Evolutionary conservation across 208 protist genomes (phyloP).

Genomic region (Wallacemonas sp.): DNA sequence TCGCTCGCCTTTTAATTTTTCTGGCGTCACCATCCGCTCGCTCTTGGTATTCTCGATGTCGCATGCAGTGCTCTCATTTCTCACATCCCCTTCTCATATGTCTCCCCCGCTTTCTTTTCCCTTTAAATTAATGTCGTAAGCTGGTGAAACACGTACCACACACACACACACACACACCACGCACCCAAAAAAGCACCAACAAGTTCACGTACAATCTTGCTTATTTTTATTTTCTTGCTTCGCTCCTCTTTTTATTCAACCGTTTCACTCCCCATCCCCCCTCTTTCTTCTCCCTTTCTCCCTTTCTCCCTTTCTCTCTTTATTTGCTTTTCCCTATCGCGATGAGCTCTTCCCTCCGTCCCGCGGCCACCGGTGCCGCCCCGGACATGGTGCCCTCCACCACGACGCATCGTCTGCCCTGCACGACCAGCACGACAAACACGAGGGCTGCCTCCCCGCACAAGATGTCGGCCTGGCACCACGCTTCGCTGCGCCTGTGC

Average conservation of each 20-base stretch:
- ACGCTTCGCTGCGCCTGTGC: conserved; percentile 10
- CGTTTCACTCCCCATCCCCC: not conserved
- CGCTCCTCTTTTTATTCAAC: not conserved
- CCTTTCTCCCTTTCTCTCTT: not conserved
- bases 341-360: too few relatives aligned
- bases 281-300: not conserved
- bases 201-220: not conserved
- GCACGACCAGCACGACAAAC: too few relatives aligned
- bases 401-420: not conserved
- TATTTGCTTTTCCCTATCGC: conserved; percentile 16
- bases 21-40: too few relatives aligned
- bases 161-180: too few relatives aligned
- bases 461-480: not conserved
- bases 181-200: not conserved
- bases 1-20: too few relatives aligned
- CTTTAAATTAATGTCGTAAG: too few relatives aligned
- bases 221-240: not conserved
- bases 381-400: not conserved
- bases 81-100: too few relatives aligned
- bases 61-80: too few relatives aligned
- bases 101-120: too few relatives aligned
- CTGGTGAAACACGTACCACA: too few relatives aligned
- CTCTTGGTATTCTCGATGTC: too few relatives aligned
- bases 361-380: too few relatives aligned
- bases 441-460: conserved; percentile 10